Percentiles rank a stretch among this genome's conserved stretches.
Evolutionary conservation across 2,329 filamentous ascomycete genomes (phyloP).

Genomic region (Talaromyces sp.): DNA sequence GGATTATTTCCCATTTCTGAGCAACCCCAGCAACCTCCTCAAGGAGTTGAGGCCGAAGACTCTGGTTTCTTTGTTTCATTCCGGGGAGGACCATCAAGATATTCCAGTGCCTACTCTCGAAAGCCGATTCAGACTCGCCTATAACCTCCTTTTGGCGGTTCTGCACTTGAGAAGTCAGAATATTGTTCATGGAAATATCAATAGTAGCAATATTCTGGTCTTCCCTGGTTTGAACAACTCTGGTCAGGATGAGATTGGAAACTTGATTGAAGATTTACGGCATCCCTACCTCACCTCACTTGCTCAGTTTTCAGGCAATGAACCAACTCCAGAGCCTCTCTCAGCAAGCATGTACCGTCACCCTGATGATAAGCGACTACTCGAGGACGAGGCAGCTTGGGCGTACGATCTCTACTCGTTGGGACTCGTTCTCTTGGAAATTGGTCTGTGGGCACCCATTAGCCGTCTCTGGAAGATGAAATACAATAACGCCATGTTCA

Average conservation of each 20-base stretch:
- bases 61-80: conserved; percentile 40
- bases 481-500: conserved; percentile 59
- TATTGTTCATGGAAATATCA: conserved; percentile 58
- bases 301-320: conserved; percentile 53
- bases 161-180: conserved; percentile 54
- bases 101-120: conserved; percentile 52
- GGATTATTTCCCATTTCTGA: conserved; percentile 40
- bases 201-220: conserved; percentile 60
- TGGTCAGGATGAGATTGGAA: conserved; percentile 30
- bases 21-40: conserved; percentile 35
- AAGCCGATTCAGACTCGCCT: conserved; percentile 57
- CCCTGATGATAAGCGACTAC: conserved; percentile 44
- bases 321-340: conserved; percentile 40
- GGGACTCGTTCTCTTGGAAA: conserved; percentile 57
- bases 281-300: conserved; percentile 56
- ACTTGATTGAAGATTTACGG: conserved; percentile 43
- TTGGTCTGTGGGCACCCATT: conserved; percentile 60
- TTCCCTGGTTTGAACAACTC: conserved; percentile 41
- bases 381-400: conserved; percentile 37
- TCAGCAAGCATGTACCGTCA: conserved; percentile 58
- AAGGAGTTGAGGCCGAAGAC: conserved; percentile 37
- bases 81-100: conserved; percentile 38
- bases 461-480: conserved; percentile 60
- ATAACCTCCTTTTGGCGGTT: conserved; percentile 54
- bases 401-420: conserved; percentile 57